phyloP scores from a whole-genome alignment of 108 stramenopile species.

The Schizochytrium sp. region DNA sequence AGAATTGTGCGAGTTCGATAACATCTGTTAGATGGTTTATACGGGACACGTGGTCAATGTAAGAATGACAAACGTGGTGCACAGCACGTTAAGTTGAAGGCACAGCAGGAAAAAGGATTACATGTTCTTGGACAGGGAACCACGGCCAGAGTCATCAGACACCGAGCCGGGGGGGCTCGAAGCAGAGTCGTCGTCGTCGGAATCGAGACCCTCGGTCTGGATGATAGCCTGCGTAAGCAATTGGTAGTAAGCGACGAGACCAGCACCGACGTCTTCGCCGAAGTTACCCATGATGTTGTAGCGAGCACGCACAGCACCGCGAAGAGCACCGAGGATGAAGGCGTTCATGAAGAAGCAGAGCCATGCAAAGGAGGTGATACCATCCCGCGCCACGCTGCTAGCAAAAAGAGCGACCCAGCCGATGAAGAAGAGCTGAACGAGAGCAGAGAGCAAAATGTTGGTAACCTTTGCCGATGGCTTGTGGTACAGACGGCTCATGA shows the following conservation, averaged over 20 bases:
- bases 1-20: too few relatives aligned
- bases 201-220: not conserved
- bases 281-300: not conserved
- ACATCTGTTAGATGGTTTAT: too few relatives aligned
- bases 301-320: not conserved
- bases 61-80: too few relatives aligned
- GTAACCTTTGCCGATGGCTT: not conserved
- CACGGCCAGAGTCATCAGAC: not conserved
- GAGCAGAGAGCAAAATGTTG: not conserved
- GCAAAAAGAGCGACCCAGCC: not conserved
- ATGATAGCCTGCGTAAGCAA: not conserved
- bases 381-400: not conserved
- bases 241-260: not conserved
- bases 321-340: not conserved
- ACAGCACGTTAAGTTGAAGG: too few relatives aligned
- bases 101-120: too few relatives aligned
- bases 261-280: not conserved
- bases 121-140: not conserved
- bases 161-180: not conserved
- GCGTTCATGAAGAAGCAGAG: slow-evolving; percentile 11
- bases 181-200: not conserved
- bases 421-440: not conserved
- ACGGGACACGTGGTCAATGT: too few relatives aligned
- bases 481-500: not conserved
- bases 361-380: not conserved